Conservation (phyloP, 192 early-diverging fungal genomes). For the Coemansia sp. region DNA sequence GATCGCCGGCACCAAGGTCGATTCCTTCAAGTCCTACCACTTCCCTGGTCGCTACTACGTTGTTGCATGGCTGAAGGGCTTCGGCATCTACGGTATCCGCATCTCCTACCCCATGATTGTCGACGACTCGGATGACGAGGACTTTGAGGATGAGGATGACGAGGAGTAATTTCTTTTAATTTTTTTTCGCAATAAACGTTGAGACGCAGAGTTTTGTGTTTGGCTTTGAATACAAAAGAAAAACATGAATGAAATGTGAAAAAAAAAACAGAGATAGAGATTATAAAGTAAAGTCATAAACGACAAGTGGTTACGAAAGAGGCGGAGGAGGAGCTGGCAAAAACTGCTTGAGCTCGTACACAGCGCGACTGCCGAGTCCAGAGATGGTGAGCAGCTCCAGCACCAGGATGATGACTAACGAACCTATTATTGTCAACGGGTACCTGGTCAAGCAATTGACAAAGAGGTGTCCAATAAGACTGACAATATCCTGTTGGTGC, state of each 20-base stretch:
- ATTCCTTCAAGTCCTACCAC: constrained; percentile 53
- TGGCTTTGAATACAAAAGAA: too few relatives aligned
- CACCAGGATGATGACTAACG: constrained; percentile 35
- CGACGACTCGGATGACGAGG: constrained; percentile 36
- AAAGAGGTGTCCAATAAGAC: constrained; percentile 28
- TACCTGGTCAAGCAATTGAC: constrained; percentile 36
- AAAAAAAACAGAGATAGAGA: not conserved
- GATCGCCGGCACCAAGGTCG: constrained; percentile 40
- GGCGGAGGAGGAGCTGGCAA: constrained; percentile 18
- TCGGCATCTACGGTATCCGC: constrained; percentile 54
- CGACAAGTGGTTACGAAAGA: constrained; percentile 11
- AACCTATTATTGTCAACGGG: constrained; percentile 45
- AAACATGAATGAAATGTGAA: not conserved
- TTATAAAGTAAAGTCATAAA: not conserved
- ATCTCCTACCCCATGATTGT: constrained; percentile 53
- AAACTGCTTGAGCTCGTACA: constrained; percentile 20
- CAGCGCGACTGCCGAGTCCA: constrained; percentile 21
- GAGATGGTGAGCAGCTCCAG: constrained; percentile 44
- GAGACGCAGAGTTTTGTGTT: too few relatives aligned
- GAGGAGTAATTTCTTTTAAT: constrained; percentile 1
- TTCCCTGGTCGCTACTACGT: constrained; percentile 55
- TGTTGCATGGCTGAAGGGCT: constrained; percentile 52
- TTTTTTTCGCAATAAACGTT: too few relatives aligned
- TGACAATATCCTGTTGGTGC: constrained; percentile 21
- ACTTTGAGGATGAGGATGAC: constrained; percentile 33